Percentiles rank a stretch among this genome's conserved stretches.
Conservation (phyloP, 2,329 filamentous ascomycete species). For the Penicillium aurantiogriseum region DNA sequence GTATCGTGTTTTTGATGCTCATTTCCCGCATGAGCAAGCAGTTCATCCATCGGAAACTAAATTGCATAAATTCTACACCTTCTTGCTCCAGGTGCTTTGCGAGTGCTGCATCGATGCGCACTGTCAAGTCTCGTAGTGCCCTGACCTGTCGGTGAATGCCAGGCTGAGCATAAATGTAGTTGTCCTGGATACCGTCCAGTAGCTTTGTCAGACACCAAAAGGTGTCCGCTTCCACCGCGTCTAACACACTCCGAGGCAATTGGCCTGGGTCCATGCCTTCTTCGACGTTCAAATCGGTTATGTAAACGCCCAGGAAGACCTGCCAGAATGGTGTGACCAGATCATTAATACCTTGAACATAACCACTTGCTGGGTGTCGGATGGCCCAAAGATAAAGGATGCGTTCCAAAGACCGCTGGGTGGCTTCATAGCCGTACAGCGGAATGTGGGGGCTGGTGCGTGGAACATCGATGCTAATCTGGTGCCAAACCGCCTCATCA, state of each 20-base stretch:
- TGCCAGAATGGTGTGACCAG: conserved; percentile 98
- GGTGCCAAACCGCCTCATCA: conserved; percentile 98
- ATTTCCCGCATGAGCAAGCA: conserved; percentile 97
- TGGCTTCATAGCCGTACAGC: conserved; percentile 92
- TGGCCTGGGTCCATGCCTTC: conserved; percentile 96
- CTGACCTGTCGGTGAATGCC: conserved; percentile 93
- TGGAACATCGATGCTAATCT: conserved; percentile 97
- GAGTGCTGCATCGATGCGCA: conserved; percentile 78
- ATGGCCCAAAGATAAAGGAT: conserved; percentile 98
- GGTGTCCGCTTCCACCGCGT: conserved; percentile 94
- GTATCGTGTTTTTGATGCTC: conserved; percentile 90
- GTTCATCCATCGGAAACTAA: conserved; percentile 99
- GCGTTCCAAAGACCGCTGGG: conserved; percentile 86
- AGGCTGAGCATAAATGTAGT: conserved; percentile 96
- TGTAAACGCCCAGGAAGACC: conserved; percentile 91
- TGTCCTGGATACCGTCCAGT: conserved; percentile 97
- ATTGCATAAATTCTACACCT: conserved; percentile 97
- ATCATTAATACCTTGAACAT: conserved; percentile 98
- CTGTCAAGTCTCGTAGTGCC: conserved; percentile 83
- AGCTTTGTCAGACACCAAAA: conserved; percentile 99
- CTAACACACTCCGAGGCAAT: conserved; percentile 81
- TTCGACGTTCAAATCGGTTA: conserved; percentile 89
- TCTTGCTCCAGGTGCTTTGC: conserved; percentile 88
- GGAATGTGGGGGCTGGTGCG: conserved; percentile 95
- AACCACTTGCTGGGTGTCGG: conserved; percentile 92